Percentiles rank a stretch among this genome's conserved stretches.
phyloP scores from a whole-genome alignment of 1,284 basidiomycete genomes.

The Apiotrichum sp. region DNA sequence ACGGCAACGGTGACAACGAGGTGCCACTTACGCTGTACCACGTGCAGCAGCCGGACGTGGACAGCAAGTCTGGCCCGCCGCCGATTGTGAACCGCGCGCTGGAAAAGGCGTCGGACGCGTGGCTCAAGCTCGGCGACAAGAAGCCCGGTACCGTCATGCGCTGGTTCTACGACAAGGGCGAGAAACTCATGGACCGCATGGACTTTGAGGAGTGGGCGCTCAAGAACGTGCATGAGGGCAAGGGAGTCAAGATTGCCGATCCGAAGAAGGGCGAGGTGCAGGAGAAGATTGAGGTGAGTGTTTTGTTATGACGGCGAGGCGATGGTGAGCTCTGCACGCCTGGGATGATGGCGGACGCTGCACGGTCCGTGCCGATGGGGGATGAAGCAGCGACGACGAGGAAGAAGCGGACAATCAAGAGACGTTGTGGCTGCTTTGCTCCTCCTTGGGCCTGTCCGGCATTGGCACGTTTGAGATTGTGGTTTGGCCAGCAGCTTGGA shows the following conservation, averaged over 20 bases:
- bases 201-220: constrained; percentile 47
- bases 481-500: too few species aligned
- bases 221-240: constrained; percentile 34
- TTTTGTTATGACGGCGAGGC: too few species aligned
- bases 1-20: constrained; percentile 3
- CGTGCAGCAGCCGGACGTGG: constrained; percentile 16
- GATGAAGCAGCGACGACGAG: too few species aligned
- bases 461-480: too few species aligned
- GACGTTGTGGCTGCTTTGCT: too few species aligned
- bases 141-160: constrained; percentile 37
- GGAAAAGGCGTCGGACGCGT: constrained; percentile 33
- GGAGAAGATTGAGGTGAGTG: constrained; percentile 30
- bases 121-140: constrained; percentile 41
- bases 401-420: too few species aligned
- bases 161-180: constrained; percentile 43
- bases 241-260: constrained; percentile 30
- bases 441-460: too few species aligned
- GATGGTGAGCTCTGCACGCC: too few species aligned
- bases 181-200: constrained; percentile 46
- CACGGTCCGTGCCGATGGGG: too few species aligned
- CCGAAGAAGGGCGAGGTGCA: constrained; percentile 23
- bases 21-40: constrained; percentile 19
- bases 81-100: constrained; percentile 22
- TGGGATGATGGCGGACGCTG: too few species aligned
- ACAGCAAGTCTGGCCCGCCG: constrained; percentile 1